phyloP scores from a whole-genome alignment of 2,329 filamentous ascomycete genomes.

The Raffaelea ambrosiae region DNA sequence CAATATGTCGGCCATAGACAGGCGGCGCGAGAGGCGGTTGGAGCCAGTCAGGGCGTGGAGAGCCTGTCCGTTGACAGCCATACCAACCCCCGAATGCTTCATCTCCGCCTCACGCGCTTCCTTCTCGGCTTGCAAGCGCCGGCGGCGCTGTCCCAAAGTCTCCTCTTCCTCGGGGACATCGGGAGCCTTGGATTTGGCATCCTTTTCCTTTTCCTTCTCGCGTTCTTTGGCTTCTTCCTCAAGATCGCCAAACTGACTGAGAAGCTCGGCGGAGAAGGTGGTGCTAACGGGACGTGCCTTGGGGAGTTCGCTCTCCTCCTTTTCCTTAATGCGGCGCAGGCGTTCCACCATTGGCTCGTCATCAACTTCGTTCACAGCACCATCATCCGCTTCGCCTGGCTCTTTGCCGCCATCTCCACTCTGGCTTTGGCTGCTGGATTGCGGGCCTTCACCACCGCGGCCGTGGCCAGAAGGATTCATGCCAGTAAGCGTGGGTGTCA shows the following conservation, averaged over 20 bases:
- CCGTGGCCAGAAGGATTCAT: constrained; percentile 10
- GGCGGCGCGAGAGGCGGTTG: constrained; percentile 28
- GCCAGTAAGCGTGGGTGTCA: constrained; percentile 20
- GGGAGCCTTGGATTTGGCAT: constrained; percentile 12
- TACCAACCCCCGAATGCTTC: constrained; percentile 7
- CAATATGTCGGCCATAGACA: constrained; percentile 54
- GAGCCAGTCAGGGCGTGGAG: constrained; percentile 18
- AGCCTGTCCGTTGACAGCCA: constrained; percentile 14
- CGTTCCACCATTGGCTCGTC: constrained; percentile 61
- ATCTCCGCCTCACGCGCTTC: constrained; percentile 55
- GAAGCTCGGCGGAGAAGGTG: constrained; percentile 60
- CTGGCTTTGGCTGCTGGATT: too few species aligned
- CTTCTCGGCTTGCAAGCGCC: constrained; percentile 60
- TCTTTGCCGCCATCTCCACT: too few species aligned
- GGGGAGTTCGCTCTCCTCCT: constrained; percentile 42
- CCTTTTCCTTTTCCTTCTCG: constrained; percentile 21
- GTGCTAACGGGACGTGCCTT: constrained; percentile 51
- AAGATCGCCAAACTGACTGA: constrained; percentile 52
- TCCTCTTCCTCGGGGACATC: constrained; percentile 53
- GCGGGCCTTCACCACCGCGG: background rate
- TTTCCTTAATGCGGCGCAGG: constrained; percentile 54
- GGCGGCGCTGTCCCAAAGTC: constrained; percentile 68
- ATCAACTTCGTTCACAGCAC: constrained; percentile 43
- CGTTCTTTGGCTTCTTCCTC: constrained; percentile 28
- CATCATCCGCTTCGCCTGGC: constrained; percentile 16